These are phyloP conservation scores for Cichorium intybus DNA, from an alignment of 140 eudicot species.

Conservation along the genomic window DNA sequence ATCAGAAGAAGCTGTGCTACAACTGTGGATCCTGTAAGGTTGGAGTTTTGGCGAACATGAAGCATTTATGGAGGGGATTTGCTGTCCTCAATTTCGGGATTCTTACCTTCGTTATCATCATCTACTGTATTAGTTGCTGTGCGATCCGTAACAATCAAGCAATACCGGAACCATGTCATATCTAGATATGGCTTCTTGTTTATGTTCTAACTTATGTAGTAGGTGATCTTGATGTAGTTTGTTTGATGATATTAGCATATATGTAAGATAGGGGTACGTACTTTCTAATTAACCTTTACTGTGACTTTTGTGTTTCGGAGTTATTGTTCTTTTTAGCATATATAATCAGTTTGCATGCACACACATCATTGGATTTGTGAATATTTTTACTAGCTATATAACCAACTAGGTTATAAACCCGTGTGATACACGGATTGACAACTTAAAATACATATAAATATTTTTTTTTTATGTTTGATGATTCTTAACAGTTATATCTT, in stretches of 20 bases:
- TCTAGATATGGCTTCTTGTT: constrained; percentile 5
- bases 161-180: constrained; percentile 27
- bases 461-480: too few species aligned
- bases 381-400: too few species aligned
- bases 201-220: constrained; percentile 6
- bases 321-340: neutral
- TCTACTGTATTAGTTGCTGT: constrained; percentile 61
- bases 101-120: constrained; percentile 35
- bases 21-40: constrained; percentile 70
- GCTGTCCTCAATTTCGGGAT: constrained; percentile 45
- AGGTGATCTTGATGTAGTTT: constrained; percentile 6
- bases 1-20: constrained; percentile 53
- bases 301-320: constrained; percentile 2
- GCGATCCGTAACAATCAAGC: constrained; percentile 51
- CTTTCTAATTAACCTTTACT: constrained; percentile 7
- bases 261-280: neutral
- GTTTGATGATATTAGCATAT: neutral
- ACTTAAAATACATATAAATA: too few species aligned
- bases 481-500: too few species aligned
- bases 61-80: constrained; percentile 55
- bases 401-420: too few species aligned
- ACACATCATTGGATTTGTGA: neutral
- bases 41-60: constrained; percentile 49
- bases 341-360: neutral
- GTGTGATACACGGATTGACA: too few species aligned